These are phyloP conservation scores for Aspergillus indologenus DNA, from an alignment of 495 filamentous ascomycete species.

Conservation along the genomic window DNA sequence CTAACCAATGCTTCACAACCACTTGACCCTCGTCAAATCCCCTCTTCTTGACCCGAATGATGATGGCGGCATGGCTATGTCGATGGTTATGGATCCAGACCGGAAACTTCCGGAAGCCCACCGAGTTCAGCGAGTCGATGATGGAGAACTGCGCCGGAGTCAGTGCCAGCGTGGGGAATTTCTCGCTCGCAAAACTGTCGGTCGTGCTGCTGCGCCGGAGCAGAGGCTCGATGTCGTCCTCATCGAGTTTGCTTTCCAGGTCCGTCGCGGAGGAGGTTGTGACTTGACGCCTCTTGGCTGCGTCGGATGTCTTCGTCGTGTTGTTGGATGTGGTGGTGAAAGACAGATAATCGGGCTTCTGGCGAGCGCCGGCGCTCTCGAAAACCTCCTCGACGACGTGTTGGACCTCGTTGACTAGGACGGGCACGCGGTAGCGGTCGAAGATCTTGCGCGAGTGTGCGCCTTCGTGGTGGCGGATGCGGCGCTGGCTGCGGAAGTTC, in stretches of 20 bases:
- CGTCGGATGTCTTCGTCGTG: not conserved
- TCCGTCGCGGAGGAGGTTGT: not conserved
- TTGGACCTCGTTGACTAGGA: constrained; percentile 69
- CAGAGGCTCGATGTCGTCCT: not conserved
- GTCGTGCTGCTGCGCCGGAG: not conserved
- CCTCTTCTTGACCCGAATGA: constrained; percentile 63
- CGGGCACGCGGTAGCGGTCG: constrained; percentile 68
- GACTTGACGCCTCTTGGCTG: not conserved
- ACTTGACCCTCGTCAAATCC: constrained; percentile 71
- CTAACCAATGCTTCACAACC: constrained; percentile 79
- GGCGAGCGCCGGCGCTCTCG: constrained; percentile 62
- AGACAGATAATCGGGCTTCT: constrained; percentile 60
- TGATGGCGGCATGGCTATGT: constrained; percentile 88
- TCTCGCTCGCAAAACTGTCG: not conserved
- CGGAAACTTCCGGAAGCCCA: constrained; percentile 77
- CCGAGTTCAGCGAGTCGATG: constrained; percentile 68
- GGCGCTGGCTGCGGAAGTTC: constrained; percentile 62
- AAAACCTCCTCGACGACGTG: constrained; percentile 70
- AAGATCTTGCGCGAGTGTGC: constrained; percentile 63
- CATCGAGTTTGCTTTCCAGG: not conserved
- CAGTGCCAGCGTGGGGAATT: constrained; percentile 70
- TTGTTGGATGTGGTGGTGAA: not conserved
- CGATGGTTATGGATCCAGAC: constrained; percentile 79
- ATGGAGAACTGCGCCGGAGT: constrained; percentile 78
- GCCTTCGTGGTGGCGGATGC: constrained; percentile 72